Base-by-base conservation (phyloP, 371 early-diverging fungal species). In the Apophysomyces sp. region DNA sequence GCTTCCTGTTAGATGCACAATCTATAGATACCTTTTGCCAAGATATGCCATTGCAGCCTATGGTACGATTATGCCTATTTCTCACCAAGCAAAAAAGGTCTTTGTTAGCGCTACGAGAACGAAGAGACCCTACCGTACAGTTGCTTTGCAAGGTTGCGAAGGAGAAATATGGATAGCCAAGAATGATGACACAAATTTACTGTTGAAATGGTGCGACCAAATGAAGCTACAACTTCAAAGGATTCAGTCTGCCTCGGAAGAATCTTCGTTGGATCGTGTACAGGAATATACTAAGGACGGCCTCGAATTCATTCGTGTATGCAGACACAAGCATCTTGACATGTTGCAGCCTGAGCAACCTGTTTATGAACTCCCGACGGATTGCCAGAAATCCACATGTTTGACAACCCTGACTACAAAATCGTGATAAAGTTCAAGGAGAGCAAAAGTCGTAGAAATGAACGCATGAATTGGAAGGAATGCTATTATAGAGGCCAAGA, bases 41-140 rank as follows among this genome's bases (percentile, higher is more conserved):
- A 8, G 1, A 28, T 32, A 31, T 31, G 24, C 56, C 56, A 21
- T 21, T 3, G 34, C 29, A 12, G 8, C 56, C 56, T 28, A 55
- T 55, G 56, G 36, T 34, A 11, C 15, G 1, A 4, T 18, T 55
- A 15, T 21, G 56, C 56, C 21, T 55, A 16, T 55, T 55, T 55
- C 31, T 55, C 29, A 34, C 56, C 12, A 55, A 55, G 34, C 56
- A 55, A 32, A 55, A 55, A 28, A 28, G 34, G 56, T 55, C 32
- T 21, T 15, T 55, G n/a, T 28, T 55, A 34, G 34, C 31, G 0
- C 16, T 55, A 28, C 1, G 21, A 4, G 26, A 55, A 34, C 56
- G 56, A 4, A 21, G 32, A 12, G 56, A 55, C 34, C 29, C 32
- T 32, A 55, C 56, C n/a, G 12, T 55, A 12, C 32, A 34, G 12